Percentiles rank a stretch among this genome's conserved stretches.
Conservation (phyloP, 805 yeast genomes). For the Nakazawaea wyomingensis region DNA sequence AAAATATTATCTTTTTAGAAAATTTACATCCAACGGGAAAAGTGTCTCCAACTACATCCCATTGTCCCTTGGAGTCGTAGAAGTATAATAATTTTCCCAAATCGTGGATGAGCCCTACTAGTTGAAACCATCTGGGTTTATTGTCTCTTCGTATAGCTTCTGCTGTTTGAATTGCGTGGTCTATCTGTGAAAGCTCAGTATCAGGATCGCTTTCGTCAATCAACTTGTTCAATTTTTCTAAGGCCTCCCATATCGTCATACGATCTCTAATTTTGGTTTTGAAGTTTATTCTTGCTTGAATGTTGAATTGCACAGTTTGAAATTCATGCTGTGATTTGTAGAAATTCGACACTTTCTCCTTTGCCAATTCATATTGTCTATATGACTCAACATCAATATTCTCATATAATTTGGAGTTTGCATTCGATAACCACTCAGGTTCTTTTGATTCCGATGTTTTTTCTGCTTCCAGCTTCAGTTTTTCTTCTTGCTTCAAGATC, state of each 20-base stretch:
- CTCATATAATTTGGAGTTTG: constrained; percentile 18
- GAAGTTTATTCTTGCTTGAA: constrained; percentile 67
- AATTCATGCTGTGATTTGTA: constrained; percentile 64
- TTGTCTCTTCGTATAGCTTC: constrained; percentile 65
- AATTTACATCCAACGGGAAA: constrained; percentile 71
- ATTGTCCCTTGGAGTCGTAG: constrained; percentile 68
- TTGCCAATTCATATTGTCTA: constrained; percentile 64
- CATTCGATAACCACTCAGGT: constrained; percentile 15
- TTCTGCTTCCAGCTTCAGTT: constrained; percentile 1
- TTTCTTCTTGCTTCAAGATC: constrained; percentile 6
- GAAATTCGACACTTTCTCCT: constrained; percentile 60
- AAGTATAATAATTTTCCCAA: constrained; percentile 65
- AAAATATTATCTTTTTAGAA: constrained; percentile 53
- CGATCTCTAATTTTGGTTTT: constrained; percentile 61
- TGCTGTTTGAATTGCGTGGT: constrained; percentile 72
- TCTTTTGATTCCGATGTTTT: constrained; percentile 4
- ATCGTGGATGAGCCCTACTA: constrained; percentile 69
- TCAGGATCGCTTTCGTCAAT: constrained; percentile 74
- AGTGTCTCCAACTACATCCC: constrained; percentile 81
- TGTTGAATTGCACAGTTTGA: constrained; percentile 68
- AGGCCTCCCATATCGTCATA: constrained; percentile 71
- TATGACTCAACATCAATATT: constrained; percentile 34
- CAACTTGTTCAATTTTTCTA: constrained; percentile 53
- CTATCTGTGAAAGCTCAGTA: constrained; percentile 68
- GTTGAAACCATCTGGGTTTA: constrained; percentile 72